Percentiles rank a stretch among this genome's conserved stretches.
Conservation (phyloP, 768 basidiomycete genomes). For the Rickenella mellea region DNA sequence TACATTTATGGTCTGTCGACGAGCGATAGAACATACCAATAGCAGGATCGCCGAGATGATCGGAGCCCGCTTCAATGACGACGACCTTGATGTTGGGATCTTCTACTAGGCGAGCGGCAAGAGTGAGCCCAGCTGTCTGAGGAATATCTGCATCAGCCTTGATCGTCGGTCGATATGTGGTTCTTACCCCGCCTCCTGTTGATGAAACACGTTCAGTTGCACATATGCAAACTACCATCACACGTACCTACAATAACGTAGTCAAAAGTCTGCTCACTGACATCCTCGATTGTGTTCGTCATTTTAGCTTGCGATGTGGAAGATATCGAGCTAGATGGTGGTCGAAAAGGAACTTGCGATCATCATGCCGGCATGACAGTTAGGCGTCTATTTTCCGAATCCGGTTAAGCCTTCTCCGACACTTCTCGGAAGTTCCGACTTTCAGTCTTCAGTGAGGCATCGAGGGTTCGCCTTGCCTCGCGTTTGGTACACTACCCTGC, state of each 20-base stretch:
- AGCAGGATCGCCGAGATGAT: conserved; percentile 23
- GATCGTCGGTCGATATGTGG: neutral
- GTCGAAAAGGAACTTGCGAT: too few species aligned
- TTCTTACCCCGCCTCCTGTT: conserved; percentile 2
- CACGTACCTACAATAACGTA: neutral
- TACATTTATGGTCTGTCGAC: neutral
- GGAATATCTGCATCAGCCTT: neutral
- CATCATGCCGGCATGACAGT: too few species aligned
- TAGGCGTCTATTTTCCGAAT: too few species aligned
- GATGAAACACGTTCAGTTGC: neutral
- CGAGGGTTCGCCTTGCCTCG: too few species aligned
- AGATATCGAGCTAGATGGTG: too few species aligned
- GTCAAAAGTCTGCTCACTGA: neutral
- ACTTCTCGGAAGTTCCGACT: too few species aligned
- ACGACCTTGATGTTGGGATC: conserved; percentile 27
- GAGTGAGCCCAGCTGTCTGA: conserved; percentile 28
- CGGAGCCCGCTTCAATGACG: conserved; percentile 30
- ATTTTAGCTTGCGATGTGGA: too few species aligned
- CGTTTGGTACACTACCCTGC: too few species aligned
- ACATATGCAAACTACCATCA: neutral
- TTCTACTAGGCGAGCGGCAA: conserved; percentile 33
- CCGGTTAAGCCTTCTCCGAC: too few species aligned
- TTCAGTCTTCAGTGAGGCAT: too few species aligned
- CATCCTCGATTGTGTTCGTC: conserved; percentile 5
- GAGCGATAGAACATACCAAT: conserved; percentile 11